Percentiles rank a stretch among this genome's conserved stretches.
These are phyloP conservation scores for Cladobotryum protrusum DNA, from an alignment of 2,329 filamentous ascomycete genomes.

Conservation along the genomic window DNA sequence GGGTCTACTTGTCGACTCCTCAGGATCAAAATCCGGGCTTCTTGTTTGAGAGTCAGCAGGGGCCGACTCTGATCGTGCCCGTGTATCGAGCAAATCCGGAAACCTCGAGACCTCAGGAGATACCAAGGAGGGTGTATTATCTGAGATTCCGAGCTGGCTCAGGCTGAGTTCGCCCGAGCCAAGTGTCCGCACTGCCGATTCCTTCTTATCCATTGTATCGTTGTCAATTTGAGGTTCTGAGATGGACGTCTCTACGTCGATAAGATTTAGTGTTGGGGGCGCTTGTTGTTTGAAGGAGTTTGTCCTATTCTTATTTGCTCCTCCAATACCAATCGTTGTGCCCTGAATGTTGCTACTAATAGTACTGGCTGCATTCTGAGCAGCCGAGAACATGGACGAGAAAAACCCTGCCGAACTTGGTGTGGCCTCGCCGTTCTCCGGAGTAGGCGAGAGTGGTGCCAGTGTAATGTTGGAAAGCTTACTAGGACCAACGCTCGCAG, in stretches of 20 bases:
- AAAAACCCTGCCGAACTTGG: slow-evolving; percentile 71
- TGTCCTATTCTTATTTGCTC: slow-evolving; percentile 28
- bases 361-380: slow-evolving; percentile 81
- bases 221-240: slow-evolving; percentile 24
- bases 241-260: slow-evolving; percentile 37
- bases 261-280: slow-evolving; percentile 22
- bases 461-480: slow-evolving; percentile 75
- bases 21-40: slow-evolving; percentile 22
- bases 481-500: slow-evolving; percentile 60
- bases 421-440: slow-evolving; percentile 58
- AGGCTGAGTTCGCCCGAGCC: slow-evolving; percentile 85
- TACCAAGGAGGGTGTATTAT: slow-evolving; percentile 45
- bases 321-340: slow-evolving; percentile 49
- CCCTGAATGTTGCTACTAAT: slow-evolving; percentile 70
- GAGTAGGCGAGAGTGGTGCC: slow-evolving; percentile 68
- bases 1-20: slow-evolving; percentile 35
- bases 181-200: slow-evolving; percentile 79
- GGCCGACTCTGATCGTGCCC: slow-evolving; percentile 53
- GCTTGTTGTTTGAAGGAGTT: slow-evolving; percentile 20
- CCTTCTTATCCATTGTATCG: slow-evolving; percentile 48
- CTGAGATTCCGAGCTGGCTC: slow-evolving; percentile 75
- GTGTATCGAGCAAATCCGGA: slow-evolving; percentile 40
- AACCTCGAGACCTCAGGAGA: slow-evolving; percentile 54
- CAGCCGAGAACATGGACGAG: slow-evolving; percentile 84
- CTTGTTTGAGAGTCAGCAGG: slow-evolving; percentile 39